Evolutionary conservation across 2,329 filamentous ascomycete species (phyloP).

Genomic region (Hawksworthiomyces lignivorus): DNA sequence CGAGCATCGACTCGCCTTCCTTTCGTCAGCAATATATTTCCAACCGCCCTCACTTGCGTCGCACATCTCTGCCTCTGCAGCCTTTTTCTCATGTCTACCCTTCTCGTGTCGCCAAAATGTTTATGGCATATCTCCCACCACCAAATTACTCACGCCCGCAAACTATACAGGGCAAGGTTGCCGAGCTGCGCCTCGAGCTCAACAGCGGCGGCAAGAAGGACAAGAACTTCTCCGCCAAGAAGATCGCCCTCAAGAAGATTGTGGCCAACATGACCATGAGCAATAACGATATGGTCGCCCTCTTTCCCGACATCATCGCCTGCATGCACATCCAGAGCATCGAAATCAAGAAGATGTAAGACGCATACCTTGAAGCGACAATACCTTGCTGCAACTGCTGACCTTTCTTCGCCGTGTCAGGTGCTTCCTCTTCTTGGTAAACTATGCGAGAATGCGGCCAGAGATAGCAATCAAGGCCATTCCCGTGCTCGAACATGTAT

Average conservation of each 20-base stretch:
- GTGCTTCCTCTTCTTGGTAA: slow-evolving; percentile 96
- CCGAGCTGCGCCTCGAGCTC: slow-evolving; percentile 88
- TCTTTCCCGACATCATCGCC: slow-evolving; percentile 89
- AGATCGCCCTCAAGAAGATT: slow-evolving; percentile 98
- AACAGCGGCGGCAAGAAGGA: slow-evolving; percentile 95
- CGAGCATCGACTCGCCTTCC: no score
- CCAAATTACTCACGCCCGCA: slow-evolving; percentile 44
- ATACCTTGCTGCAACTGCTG: slow-evolving; percentile 1
- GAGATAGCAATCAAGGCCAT: slow-evolving; percentile 91
- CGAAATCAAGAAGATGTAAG: slow-evolving; percentile 98
- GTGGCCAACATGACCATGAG: slow-evolving; percentile 99
- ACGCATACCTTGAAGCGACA: no score
- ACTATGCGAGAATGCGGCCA: slow-evolving; percentile 90
- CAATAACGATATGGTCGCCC: slow-evolving; percentile 98
- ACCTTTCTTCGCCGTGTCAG: slow-evolving; percentile 37
- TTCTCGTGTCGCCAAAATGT: slow-evolving; percentile 33
- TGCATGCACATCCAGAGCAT: slow-evolving; percentile 93
- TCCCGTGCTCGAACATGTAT: slow-evolving; percentile 72
- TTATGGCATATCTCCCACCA: slow-evolving; percentile 45
- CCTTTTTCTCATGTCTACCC: neutral
- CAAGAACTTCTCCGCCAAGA: slow-evolving; percentile 90
- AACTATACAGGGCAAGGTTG: slow-evolving; percentile 87
- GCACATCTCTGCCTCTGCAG: no score
- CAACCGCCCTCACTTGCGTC: no score
- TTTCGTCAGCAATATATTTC: no score